These are phyloP conservation scores for Penicillium sp. DNA, from an alignment of 2,329 filamentous ascomycete genomes.

Conservation along the genomic window DNA sequence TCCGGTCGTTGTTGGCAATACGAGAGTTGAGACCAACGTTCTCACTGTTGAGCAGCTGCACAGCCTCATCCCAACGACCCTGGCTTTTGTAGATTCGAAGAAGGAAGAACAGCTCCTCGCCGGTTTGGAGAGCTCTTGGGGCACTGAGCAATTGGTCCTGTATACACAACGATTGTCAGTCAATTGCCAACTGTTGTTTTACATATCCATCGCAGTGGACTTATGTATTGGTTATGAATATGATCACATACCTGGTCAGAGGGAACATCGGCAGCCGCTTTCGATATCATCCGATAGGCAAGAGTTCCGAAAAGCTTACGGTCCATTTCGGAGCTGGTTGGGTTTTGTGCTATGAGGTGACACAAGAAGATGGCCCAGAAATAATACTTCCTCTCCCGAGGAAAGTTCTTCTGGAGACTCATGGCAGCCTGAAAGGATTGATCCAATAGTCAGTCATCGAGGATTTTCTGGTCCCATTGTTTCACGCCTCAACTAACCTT, in stretches of 20 bases:
- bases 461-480: neutral
- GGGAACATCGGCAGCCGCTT: conserved; percentile 49
- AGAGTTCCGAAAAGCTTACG: conserved; percentile 52
- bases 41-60: conserved; percentile 46
- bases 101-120: conserved; percentile 50
- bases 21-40: conserved; percentile 45
- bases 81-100: conserved; percentile 48
- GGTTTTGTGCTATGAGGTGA: conserved; percentile 43
- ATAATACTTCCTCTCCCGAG: conserved; percentile 50
- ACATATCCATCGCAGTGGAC: neutral
- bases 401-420: conserved; percentile 53
- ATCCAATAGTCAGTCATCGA: neutral
- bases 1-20: conserved; percentile 48
- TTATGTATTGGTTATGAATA: neutral
- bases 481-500: conserved; percentile 42
- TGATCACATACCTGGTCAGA: conserved; percentile 42
- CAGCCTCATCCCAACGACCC: conserved; percentile 40
- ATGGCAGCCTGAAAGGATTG: conserved; percentile 45
- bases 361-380: conserved; percentile 53
- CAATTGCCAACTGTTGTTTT: neutral
- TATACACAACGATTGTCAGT: conserved; percentile 7
- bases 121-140: conserved; percentile 48
- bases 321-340: conserved; percentile 42
- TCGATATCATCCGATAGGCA: conserved; percentile 52
- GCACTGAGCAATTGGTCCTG: conserved; percentile 45